These are phyloP conservation scores for Blakeslea trispora DNA, from an alignment of 371 early-diverging fungal genomes.

Conservation along the genomic window DNA sequence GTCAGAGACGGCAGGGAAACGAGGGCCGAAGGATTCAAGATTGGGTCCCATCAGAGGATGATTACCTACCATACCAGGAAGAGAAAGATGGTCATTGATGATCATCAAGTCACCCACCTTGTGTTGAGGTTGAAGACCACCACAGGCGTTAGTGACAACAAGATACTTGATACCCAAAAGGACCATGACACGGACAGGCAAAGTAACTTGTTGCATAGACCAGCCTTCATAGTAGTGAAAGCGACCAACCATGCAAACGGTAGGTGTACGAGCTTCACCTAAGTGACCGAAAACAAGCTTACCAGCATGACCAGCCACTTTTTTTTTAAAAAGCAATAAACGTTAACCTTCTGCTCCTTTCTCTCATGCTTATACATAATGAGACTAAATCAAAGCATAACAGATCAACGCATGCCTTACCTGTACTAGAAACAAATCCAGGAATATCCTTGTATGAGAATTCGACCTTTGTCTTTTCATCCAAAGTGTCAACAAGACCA, in stretches of 20 bases:
- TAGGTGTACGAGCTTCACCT: slow-evolving; percentile 65
- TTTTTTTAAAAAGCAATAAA: not conserved
- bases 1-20: slow-evolving; percentile 91
- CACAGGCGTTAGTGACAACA: slow-evolving; percentile 93
- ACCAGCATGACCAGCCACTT: slow-evolving; percentile 88
- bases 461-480: slow-evolving; percentile 56
- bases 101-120: slow-evolving; percentile 89
- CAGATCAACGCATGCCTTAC: slow-evolving; percentile 42
- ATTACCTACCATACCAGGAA: slow-evolving; percentile 82
- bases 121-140: slow-evolving; percentile 78
- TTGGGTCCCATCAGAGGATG: slow-evolving; percentile 90
- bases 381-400: no score
- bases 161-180: slow-evolving; percentile 80
- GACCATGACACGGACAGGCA: slow-evolving; percentile 88
- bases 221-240: slow-evolving; percentile 92
- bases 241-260: slow-evolving; percentile 86
- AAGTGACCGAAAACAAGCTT: slow-evolving; percentile 91
- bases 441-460: slow-evolving; percentile 86
- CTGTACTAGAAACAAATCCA: slow-evolving; percentile 84
- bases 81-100: slow-evolving; percentile 85
- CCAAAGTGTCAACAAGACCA: slow-evolving; percentile 79
- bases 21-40: slow-evolving; percentile 78
- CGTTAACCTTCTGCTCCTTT: not conserved
- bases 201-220: slow-evolving; percentile 72
- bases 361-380: no score